These are phyloP conservation scores for Penicillium sp. DNA, from an alignment of 2,329 filamentous ascomycete genomes.

Conservation along the genomic window DNA sequence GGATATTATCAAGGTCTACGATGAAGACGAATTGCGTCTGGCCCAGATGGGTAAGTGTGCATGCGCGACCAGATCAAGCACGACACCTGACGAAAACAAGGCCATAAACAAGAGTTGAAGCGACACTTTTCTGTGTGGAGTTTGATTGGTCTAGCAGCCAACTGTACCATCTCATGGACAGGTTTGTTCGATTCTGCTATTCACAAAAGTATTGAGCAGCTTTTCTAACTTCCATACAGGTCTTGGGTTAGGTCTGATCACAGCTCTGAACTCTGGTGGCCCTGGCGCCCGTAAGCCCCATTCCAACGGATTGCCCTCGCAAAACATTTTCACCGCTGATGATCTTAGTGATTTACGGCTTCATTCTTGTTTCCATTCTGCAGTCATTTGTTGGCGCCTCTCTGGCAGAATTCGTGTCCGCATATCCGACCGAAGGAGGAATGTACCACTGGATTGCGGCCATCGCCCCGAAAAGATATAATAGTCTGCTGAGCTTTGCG, in stretches of 20 bases:
- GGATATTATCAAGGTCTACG: slow-evolving; percentile 21
- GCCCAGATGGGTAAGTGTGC: slow-evolving; percentile 46
- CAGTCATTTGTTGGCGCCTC: slow-evolving; percentile 50
- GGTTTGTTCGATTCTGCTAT: slow-evolving; percentile 21
- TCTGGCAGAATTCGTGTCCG: slow-evolving; percentile 50
- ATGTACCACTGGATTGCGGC: slow-evolving; percentile 56
- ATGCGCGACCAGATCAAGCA: not conserved
- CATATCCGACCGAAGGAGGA: slow-evolving; percentile 51
- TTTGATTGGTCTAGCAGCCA: slow-evolving; percentile 51
- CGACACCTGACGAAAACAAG: slow-evolving; percentile 22
- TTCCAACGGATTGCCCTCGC: slow-evolving; percentile 6
- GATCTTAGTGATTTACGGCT: slow-evolving; percentile 51
- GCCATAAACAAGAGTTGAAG: slow-evolving; percentile 52
- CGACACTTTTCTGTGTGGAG: slow-evolving; percentile 51
- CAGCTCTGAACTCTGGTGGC: slow-evolving; percentile 51
- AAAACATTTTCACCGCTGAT: slow-evolving; percentile 5
- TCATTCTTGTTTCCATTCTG: slow-evolving; percentile 50
- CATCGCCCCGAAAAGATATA: slow-evolving; percentile 44
- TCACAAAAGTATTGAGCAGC: not conserved
- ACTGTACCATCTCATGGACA: slow-evolving; percentile 54
- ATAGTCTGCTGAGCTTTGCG: slow-evolving; percentile 45
- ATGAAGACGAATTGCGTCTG: slow-evolving; percentile 45
- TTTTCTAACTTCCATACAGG: slow-evolving; percentile 10
- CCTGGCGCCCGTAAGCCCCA: slow-evolving; percentile 41
- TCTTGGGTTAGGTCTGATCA: slow-evolving; percentile 47